Evolutionary conservation across 2,329 filamentous ascomycete genomes (phyloP).

Genomic region (Trichocomaceae sp.): DNA sequence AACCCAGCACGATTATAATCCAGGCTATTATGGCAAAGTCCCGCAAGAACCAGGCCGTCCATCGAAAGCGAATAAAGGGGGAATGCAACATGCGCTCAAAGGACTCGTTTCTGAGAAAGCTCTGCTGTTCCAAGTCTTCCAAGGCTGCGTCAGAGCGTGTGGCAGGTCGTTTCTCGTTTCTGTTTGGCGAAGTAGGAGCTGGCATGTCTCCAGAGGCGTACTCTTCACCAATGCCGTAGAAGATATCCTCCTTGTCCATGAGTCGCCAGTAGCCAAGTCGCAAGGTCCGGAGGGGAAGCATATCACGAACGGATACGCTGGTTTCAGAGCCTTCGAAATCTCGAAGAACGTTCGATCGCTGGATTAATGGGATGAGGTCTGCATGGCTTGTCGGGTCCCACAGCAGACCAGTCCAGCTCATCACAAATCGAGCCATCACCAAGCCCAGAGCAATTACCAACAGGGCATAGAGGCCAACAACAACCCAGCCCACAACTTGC

Average conservation of each 20-base stretch:
- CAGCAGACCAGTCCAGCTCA: constrained; percentile 64
- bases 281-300: constrained; percentile 53
- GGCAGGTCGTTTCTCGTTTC: neutral
- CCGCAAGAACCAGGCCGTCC: constrained; percentile 71
- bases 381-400: constrained; percentile 82
- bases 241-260: constrained; percentile 59
- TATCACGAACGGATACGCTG: constrained; percentile 41
- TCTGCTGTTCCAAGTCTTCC: constrained; percentile 34
- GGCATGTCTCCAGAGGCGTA: constrained; percentile 37
- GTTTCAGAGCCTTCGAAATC: constrained; percentile 67
- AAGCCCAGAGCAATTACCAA: constrained; percentile 53
- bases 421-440: constrained; percentile 59
- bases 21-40: constrained; percentile 60
- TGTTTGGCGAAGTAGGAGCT: neutral
- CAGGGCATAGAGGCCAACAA: constrained; percentile 66
- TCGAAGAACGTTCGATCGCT: constrained; percentile 68
- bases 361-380: constrained; percentile 70
- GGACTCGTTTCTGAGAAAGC: constrained; percentile 35
- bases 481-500: constrained; percentile 69
- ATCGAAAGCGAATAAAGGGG: constrained; percentile 53
- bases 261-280: constrained; percentile 82
- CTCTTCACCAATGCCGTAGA: constrained; percentile 71
- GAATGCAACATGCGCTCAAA: constrained; percentile 48
- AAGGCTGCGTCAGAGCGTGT: neutral
- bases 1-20: constrained; percentile 52